Evolutionary conservation across 495 filamentous ascomycete genomes (phyloP).

Genomic region (Penicillium alfredii): DNA sequence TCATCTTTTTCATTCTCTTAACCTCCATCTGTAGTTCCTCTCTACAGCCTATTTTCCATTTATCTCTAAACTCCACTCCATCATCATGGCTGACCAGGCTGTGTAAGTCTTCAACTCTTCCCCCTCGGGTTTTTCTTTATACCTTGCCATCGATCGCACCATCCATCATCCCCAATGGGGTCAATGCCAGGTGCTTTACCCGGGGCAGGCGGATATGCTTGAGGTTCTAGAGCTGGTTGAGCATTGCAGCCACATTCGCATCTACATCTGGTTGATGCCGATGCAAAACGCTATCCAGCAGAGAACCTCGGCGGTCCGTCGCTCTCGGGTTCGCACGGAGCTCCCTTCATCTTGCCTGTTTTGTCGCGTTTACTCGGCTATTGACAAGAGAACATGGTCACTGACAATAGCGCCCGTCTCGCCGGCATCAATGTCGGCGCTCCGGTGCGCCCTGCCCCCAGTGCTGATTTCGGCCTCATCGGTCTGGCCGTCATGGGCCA

Average conservation of each 20-base stretch:
- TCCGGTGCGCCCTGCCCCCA: conserved; percentile 49
- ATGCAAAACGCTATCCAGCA: neutral
- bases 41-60: conserved; percentile 14
- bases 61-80: conserved; percentile 13
- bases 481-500: conserved; percentile 98
- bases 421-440: conserved; percentile 76
- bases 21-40: conserved; percentile 12
- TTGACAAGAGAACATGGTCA: conserved; percentile 46
- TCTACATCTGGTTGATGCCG: no score
- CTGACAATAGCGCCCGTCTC: conserved; percentile 76
- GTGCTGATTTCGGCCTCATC: conserved; percentile 95
- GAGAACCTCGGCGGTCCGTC: conserved; percentile 1
- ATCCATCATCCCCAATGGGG: conserved; percentile 12
- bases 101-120: conserved; percentile 45
- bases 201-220: no score
- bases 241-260: no score
- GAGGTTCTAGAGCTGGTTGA: no score
- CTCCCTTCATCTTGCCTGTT: neutral
- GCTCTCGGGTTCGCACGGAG: conserved; percentile 10
- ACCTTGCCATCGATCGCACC: conserved; percentile 1
- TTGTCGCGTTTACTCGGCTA: conserved; percentile 15
- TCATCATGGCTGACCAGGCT: conserved; percentile 44
- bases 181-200: no score
- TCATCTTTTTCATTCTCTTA: conserved; percentile 10
- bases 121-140: conserved; percentile 3